A percentile compares a stretch with the other conserved stretches of the same genome.
Conservation (phyloP, 1,284 basidiomycete species). For the Trametes pubescens region DNA sequence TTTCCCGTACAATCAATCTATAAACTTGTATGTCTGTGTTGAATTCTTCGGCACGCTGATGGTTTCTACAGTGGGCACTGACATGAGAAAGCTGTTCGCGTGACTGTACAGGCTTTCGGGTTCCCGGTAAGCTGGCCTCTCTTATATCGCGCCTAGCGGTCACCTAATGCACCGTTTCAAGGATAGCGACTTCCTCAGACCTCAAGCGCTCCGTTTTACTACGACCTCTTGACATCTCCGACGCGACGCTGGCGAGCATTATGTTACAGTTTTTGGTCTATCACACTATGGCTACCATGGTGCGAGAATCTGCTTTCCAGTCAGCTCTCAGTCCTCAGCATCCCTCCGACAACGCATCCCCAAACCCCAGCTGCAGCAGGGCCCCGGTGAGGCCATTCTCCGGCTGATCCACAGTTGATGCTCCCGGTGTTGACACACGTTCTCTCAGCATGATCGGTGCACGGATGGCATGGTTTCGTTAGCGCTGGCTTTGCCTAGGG, state of each 20-base stretch:
- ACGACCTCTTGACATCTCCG: not conserved
- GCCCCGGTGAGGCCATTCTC: not conserved
- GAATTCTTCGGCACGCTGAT: constrained; percentile 2
- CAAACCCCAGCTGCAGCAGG: not conserved
- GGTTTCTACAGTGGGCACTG: not conserved
- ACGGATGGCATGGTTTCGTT: not conserved
- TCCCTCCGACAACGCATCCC: not conserved
- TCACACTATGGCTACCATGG: not conserved
- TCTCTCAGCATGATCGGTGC: not conserved
- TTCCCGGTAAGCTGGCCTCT: not conserved
- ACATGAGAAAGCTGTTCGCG: constrained; percentile 5
- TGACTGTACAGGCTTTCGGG: not conserved
- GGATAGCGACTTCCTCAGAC: not conserved
- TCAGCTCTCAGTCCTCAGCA: not conserved
- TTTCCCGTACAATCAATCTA: not conserved
- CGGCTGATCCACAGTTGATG: not conserved
- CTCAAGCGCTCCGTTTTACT: not conserved
- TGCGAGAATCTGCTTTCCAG: not conserved
- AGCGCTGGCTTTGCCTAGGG: not conserved
- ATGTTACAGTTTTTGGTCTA: not conserved
- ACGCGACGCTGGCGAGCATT: not conserved
- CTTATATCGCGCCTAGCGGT: not conserved
- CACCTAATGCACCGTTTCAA: not conserved
- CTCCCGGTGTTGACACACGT: not conserved
- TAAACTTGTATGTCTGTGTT: constrained; percentile 1